Evolutionary conservation across 805 yeast genomes (phyloP), one percentile per base, ranked within the genome.

Genomic region (Saccharomycopsis capsularis): DNA sequence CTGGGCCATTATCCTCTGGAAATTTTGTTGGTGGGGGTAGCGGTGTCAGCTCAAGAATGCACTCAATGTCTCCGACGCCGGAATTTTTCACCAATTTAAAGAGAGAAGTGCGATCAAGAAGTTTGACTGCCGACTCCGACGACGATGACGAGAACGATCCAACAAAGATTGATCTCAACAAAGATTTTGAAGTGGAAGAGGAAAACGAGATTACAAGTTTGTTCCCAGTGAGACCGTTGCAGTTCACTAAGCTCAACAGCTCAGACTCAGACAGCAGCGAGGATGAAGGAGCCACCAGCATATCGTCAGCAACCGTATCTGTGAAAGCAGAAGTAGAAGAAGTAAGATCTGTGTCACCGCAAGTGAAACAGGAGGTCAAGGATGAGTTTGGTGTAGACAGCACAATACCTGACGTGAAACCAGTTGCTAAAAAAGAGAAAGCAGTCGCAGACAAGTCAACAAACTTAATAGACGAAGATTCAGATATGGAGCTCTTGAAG

Each of bases 1-100:
- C 85, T 1, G 95, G 95, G 16, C 88, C 91, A 0, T 67, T 85
- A 48, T 78, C 90, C 4, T 32, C 47, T 4, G 34, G 48, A 9
- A 30, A 9, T 22, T 40, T 39, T 18, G 30, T 42, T 18, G 46
- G 35, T n/a, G 25, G 38, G 22, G 44, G 40, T 18, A 40, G 49
- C 21, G 37, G 39, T 7, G 24, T 18, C 2, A 24, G 42, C 2
- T 43, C 47, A 48, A 47, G 44, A 38, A 23, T 39, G 15, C 18
- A 42, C 42, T 50, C 51, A 19, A 25, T 37, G 9, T 63, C 70
- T 6, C 62, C 69, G 13, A 61, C 66, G 16, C 69, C 72, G 1
- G 71, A 65, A 44, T 66, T 66, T 48, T 54, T 54, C 37, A 36
- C 46, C 11, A 23, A 23, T 5, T 21, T 52, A 24, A 46, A 46